phyloP scores from a whole-genome alignment of 768 basidiomycete species.

The Boletus edulis region DNA sequence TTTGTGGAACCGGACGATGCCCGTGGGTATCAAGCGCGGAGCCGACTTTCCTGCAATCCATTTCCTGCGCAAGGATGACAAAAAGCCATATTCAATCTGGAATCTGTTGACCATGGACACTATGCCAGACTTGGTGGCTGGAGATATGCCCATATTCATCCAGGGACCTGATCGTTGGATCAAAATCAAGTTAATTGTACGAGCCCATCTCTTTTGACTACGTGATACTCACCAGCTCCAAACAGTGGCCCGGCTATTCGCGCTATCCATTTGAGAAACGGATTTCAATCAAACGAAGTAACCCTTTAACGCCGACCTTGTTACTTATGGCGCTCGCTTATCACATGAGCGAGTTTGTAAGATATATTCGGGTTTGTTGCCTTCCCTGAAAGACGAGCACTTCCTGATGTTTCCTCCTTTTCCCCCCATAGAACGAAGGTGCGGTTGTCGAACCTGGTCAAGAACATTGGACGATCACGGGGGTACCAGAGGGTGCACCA shows the following conservation, averaged over 20 bases:
- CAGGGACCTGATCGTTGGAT: slow-evolving; percentile 27
- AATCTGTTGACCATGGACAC: slow-evolving; percentile 21
- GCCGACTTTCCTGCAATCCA: slow-evolving; percentile 27
- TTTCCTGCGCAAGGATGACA: slow-evolving; percentile 28
- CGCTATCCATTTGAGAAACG: slow-evolving; percentile 37
- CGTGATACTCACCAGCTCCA: not conserved
- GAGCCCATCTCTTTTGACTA: not conserved
- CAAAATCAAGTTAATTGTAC: slow-evolving; percentile 37
- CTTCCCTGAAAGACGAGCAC: not conserved
- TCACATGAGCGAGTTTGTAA: slow-evolving; percentile 31
- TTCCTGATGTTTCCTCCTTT: not conserved
- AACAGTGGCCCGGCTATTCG: slow-evolving; percentile 51
- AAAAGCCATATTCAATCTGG: slow-evolving; percentile 28
- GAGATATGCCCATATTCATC: slow-evolving; percentile 20
- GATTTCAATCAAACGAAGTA: slow-evolving; percentile 33
- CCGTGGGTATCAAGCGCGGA: slow-evolving; percentile 9
- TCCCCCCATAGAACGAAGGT: slow-evolving; percentile 21
- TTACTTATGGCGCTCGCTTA: slow-evolving; percentile 32
- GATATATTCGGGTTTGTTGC: slow-evolving; percentile 30
- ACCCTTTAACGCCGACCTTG: slow-evolving; percentile 28
- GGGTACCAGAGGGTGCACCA: slow-evolving; percentile 12
- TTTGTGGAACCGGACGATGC: slow-evolving; percentile 12
- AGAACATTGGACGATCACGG: slow-evolving; percentile 37
- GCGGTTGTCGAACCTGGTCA: slow-evolving; percentile 35
- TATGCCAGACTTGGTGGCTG: slow-evolving; percentile 24